phyloP scores from a whole-genome alignment of 208 protist species.

The Leishmania major region DNA sequence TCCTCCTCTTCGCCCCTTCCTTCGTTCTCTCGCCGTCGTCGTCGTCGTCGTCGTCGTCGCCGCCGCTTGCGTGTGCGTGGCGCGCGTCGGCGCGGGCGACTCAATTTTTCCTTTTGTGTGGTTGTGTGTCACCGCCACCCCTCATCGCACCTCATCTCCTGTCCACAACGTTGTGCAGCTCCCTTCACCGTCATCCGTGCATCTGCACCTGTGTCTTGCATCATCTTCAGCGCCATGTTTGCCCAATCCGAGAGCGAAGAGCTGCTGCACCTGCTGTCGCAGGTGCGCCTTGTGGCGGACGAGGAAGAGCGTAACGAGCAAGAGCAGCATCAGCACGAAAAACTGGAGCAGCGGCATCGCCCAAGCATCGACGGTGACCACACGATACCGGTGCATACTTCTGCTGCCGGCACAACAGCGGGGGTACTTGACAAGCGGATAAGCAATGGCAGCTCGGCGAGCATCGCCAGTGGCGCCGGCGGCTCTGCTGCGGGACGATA shows the following conservation, averaged over 20 bases:
- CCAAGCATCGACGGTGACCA: neutral
- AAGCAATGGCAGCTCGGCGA: constrained; percentile 1
- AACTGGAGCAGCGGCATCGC: constrained; percentile 1
- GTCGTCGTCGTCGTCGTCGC: no score
- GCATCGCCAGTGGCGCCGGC: neutral
- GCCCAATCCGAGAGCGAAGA: constrained; percentile 32
- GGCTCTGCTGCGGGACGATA: constrained; percentile 13
- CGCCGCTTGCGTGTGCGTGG: neutral
- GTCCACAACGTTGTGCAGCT: no score
- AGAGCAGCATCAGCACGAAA: constrained; percentile 4
- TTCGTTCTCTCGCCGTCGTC: no score
- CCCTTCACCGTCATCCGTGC: neutral
- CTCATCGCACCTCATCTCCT: no score
- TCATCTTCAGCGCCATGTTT: constrained; percentile 26
- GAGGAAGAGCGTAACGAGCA: constrained; percentile 18
- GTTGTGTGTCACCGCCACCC: neutral
- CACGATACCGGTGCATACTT: neutral
- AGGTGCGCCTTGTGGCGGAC: constrained; percentile 26
- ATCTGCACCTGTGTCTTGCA: neutral
- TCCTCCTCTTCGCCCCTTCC: no score
- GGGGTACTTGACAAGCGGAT: neutral
- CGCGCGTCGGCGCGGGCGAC: neutral
- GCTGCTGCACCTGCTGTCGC: constrained; percentile 35
- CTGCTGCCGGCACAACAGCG: neutral
- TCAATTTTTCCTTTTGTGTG: neutral